Percentiles rank a stretch among this genome's conserved stretches.
Conservation (phyloP, 768 basidiomycete species). For the Tylopilus plumbeoviolaceoides region DNA sequence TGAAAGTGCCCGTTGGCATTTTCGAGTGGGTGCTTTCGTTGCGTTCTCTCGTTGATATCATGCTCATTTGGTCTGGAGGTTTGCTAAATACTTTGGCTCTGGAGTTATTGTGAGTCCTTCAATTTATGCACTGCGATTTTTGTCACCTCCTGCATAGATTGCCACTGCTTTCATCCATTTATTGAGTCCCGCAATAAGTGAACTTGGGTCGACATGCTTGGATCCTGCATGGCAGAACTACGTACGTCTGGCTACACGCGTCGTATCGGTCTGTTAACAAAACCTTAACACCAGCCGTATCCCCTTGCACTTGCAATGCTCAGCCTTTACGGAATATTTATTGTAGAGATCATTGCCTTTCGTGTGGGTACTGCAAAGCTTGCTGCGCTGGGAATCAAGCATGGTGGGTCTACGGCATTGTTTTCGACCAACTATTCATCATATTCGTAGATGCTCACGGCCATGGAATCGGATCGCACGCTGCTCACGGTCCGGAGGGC, state of each 20-base stretch:
- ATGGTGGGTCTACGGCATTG: constrained; percentile 40
- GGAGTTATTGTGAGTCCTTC: constrained; percentile 68
- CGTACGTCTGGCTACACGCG: constrained; percentile 39
- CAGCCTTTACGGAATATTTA: constrained; percentile 80
- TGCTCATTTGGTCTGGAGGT: constrained; percentile 38
- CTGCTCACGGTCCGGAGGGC: constrained; percentile 69
- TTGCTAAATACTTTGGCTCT: constrained; percentile 88
- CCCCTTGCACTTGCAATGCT: constrained; percentile 75
- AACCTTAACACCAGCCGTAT: constrained; percentile 56
- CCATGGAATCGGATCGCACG: constrained; percentile 54
- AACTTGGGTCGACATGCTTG: constrained; percentile 68
- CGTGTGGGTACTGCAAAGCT: constrained; percentile 80
- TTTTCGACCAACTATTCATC: neutral
- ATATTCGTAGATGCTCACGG: constrained; percentile 56
- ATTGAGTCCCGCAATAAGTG: constrained; percentile 68
- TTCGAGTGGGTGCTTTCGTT: constrained; percentile 60
- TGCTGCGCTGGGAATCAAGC: constrained; percentile 54
- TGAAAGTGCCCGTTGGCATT: constrained; percentile 36
- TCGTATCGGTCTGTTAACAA: neutral
- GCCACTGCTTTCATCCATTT: constrained; percentile 90
- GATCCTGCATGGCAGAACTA: constrained; percentile 66
- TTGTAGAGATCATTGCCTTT: constrained; percentile 82
- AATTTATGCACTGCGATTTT: neutral
- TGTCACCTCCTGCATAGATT: constrained; percentile 44
- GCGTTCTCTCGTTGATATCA: neutral